Base-by-base conservation (phyloP, 805 yeast species). In the Wickerhamiella sorbophila region DNA sequence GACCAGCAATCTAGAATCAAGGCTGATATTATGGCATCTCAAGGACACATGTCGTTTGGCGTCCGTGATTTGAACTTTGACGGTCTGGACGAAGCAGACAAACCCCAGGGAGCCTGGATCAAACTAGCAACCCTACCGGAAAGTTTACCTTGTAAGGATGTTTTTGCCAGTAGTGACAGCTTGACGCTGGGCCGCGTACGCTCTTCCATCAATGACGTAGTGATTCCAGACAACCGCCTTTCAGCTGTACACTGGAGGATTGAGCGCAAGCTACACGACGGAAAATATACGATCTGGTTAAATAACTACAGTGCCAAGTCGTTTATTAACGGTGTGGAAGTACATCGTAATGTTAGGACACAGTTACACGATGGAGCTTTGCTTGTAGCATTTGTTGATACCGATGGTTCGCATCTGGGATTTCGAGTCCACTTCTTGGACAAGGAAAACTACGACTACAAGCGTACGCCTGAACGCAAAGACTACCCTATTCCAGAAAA, bases 211-310 rank as follows among this genome's bases (percentile, higher is more conserved):
- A 48, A 50, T 26, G 72, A 81, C 54, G 69, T 73, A 27, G 65
- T 65, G 34, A 71, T 83, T 15, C 64, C 71, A 26, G 95, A 87
- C 50, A 79, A 71, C 50, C 62, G 95, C 36, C 70, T 88, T 52
- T 87, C 96, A 2, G 82, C 85, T 48, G 67, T 78, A 1, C 97
- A 91, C 59, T 86, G 95, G 58, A 62, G 76, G 24, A 64, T 88
- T 12, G 52, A 79, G 53, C 45, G 51, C 4, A 38, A 35, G 18
- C 21, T 24, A 5, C 34, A 33, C 26, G 40, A 16, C 26, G 21
- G 44, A 2, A 26, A 12, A 5, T 85, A 78, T 42, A 87, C 78
- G 54, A 65, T 82, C n/a, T 84, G 94, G 94, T 62, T 87, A 20
- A 58, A 81, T 36, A 94, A 84, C 52, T 71, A 67, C 47, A 79